These are phyloP conservation scores for Triangularia setosa DNA, from an alignment of 2,329 filamentous ascomycete genomes.

Conservation along the genomic window DNA sequence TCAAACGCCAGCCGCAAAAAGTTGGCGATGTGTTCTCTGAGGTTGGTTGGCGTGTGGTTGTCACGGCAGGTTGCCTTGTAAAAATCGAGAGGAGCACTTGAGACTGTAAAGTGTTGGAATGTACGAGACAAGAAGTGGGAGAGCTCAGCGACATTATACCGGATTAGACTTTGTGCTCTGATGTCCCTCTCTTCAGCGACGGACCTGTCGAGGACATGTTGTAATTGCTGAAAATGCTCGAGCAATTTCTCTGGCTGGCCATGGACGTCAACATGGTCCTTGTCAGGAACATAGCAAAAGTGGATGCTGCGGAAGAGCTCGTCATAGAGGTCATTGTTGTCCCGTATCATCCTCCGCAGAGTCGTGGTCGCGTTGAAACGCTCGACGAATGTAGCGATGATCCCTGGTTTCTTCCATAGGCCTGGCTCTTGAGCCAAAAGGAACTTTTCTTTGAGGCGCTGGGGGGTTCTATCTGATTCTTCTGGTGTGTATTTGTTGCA, in stretches of 20 bases:
- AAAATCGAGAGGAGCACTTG: not conserved
- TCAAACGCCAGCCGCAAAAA: not conserved
- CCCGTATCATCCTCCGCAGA: conserved; percentile 3
- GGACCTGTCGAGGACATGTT: not conserved
- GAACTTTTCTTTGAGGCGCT: conserved; percentile 9
- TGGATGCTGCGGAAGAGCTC: conserved; percentile 20
- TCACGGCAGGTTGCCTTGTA: not conserved
- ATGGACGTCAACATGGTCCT: not conserved
- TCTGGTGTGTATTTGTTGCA: conserved; percentile 14
- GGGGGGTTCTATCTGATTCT: not conserved
- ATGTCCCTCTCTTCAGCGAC: not conserved
- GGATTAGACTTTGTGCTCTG: not conserved
- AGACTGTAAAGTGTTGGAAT: not conserved
- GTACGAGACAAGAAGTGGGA: not conserved
- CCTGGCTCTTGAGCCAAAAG: not conserved
- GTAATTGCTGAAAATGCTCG: not conserved
- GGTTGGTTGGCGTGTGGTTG: not conserved
- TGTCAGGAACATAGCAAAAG: conserved; percentile 19
- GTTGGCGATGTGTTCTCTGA: not conserved
- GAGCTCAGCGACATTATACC: not conserved
- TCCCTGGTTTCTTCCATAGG: conserved; percentile 8
- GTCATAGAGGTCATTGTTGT: conserved; percentile 18
- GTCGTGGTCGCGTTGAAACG: not conserved
- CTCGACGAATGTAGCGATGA: not conserved
- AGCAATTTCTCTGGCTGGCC: not conserved